phyloP scores from a whole-genome alignment of 2,329 filamentous ascomycete genomes.

The Paraphoma chrysanthemicola region DNA sequence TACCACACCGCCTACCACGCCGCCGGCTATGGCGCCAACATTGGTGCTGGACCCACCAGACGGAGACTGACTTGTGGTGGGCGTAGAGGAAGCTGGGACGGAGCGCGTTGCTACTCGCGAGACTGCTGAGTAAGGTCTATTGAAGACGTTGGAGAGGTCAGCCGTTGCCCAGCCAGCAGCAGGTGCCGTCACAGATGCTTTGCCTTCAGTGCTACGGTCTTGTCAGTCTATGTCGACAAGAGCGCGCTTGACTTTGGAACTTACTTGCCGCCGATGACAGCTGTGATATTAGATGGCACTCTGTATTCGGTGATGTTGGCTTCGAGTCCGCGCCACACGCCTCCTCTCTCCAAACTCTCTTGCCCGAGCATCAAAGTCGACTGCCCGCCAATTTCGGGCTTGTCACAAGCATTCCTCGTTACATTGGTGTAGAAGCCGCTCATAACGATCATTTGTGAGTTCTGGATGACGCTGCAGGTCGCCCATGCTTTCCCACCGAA shows the following conservation, averaged over 20 bases:
- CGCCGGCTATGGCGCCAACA: constrained; percentile 42
- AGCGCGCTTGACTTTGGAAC: background rate
- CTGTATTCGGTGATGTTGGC: constrained; percentile 25
- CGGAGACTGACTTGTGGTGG: constrained; percentile 8
- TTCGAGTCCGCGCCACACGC: background rate
- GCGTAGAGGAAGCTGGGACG: constrained; percentile 25
- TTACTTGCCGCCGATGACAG: constrained; percentile 49
- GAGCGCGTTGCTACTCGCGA: constrained; percentile 58
- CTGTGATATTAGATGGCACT: constrained; percentile 56
- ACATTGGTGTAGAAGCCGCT: constrained; percentile 60
- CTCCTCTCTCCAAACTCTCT: constrained; percentile 34
- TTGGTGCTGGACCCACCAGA: constrained; percentile 11
- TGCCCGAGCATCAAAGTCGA: constrained; percentile 61
- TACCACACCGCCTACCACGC: constrained; percentile 42
- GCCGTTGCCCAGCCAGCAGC: constrained; percentile 54
- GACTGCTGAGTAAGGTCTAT: constrained; percentile 53
- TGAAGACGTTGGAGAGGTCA: constrained; percentile 61
- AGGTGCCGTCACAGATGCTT: constrained; percentile 60
- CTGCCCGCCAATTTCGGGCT: constrained; percentile 56
- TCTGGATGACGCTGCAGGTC: constrained; percentile 60
- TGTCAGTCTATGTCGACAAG: constrained; percentile 5
- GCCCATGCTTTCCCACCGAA: constrained; percentile 53
- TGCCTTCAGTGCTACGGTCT: constrained; percentile 49
- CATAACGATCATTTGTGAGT: constrained; percentile 65
- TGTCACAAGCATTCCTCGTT: constrained; percentile 56